These are phyloP conservation scores for Prunus salicina DNA, from an alignment of 306 rosid genomes.

Conservation along the genomic window DNA sequence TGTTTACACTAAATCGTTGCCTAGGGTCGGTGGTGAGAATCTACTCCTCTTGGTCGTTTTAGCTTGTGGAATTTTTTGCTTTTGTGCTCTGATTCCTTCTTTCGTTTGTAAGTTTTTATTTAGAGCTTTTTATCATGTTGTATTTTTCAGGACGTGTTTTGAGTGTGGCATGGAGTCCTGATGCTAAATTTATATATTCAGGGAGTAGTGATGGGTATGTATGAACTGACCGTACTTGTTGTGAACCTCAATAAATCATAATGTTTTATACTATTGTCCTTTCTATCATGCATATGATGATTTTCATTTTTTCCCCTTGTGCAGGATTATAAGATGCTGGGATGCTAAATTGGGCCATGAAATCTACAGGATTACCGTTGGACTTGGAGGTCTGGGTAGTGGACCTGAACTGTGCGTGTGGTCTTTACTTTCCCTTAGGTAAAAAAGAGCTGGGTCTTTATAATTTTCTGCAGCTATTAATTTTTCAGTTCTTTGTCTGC, in stretches of 20 bases:
- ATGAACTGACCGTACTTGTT: slow-evolving; percentile 1
- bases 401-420: slow-evolving; percentile 75
- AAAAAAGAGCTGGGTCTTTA: neutral
- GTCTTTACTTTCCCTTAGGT: slow-evolving; percentile 89
- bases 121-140: slow-evolving; percentile 9
- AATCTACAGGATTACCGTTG: slow-evolving; percentile 81
- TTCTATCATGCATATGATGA: neutral
- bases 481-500: slow-evolving; percentile 7
- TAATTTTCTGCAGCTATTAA: slow-evolving; percentile 4
- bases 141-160: slow-evolving; percentile 66
- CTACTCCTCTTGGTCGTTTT: slow-evolving; percentile 17
- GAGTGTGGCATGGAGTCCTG: slow-evolving; percentile 85
- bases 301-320: neutral
- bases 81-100: neutral
- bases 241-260: neutral
- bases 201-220: slow-evolving; percentile 96
- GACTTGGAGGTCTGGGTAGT: slow-evolving; percentile 77
- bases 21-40: slow-evolving; percentile 80
- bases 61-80: neutral
- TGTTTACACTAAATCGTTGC: slow-evolving; percentile 57
- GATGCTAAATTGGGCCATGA: slow-evolving; percentile 57
- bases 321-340: slow-evolving; percentile 84
- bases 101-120: neutral
- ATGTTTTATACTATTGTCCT: neutral
- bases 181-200: slow-evolving; percentile 65